These are phyloP conservation scores for Breynia disticha DNA, from an alignment of 441 rosid genomes.

Conservation along the genomic window DNA sequence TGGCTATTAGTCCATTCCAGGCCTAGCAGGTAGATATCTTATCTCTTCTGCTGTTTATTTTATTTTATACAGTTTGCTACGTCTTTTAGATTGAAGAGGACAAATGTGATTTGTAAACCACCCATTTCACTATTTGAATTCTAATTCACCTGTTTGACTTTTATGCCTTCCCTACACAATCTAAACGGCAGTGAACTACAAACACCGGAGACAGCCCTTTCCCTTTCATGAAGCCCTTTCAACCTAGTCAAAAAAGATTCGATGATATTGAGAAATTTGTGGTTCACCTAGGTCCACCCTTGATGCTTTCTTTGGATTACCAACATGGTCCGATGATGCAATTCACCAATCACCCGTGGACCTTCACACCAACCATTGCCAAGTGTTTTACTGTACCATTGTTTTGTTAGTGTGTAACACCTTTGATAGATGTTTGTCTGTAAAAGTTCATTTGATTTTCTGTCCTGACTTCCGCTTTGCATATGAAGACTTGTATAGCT, in stretches of 20 bases:
- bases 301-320: constrained; percentile 26
- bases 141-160: constrained; percentile 35
- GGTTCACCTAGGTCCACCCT: constrained; percentile 27
- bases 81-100: constrained; percentile 10
- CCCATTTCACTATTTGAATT: constrained; percentile 27
- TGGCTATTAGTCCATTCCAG: constrained; percentile 42
- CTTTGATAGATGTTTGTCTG: constrained; percentile 11
- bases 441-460: constrained; percentile 16
- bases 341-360: constrained; percentile 25
- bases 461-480: constrained; percentile 15
- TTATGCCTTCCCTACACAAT: constrained; percentile 64
- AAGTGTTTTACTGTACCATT: constrained; percentile 13
- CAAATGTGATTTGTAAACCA: constrained; percentile 22
- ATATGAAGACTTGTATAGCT: constrained; percentile 14
- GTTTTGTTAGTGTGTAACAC: constrained; percentile 16
- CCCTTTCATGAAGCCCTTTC: constrained; percentile 34
- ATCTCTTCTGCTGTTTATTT: constrained; percentile 6
- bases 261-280: constrained; percentile 24
- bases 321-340: constrained; percentile 26
- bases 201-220: constrained; percentile 77
- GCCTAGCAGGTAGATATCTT: constrained; percentile 32
- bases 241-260: constrained; percentile 29
- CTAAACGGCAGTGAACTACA: constrained; percentile 72
- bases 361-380: constrained; percentile 20
- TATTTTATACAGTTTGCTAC: constrained; percentile 9